Evolutionary conservation across 352 stramenopile genomes (phyloP), one percentile per base, ranked within the genome.

Genomic region (Phytophthora uliginosa): DNA sequence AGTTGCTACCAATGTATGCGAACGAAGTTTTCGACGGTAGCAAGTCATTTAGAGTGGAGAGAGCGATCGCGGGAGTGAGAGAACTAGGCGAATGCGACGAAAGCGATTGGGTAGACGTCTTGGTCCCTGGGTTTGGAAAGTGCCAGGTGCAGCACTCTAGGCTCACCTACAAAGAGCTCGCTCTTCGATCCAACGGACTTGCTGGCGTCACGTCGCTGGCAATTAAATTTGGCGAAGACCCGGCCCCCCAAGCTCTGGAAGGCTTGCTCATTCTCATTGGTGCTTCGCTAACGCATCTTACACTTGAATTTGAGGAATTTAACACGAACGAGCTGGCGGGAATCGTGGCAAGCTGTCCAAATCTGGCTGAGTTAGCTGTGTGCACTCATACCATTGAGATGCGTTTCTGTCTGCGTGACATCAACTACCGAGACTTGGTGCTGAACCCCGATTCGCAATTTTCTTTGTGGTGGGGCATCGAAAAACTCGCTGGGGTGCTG

Each of bases 321-420:
- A 51, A 68, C 54, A 59, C 66, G 3, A 31, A 33, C 8, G 53
- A 77, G 2, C 42, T 77, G 26, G 59, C 70, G 58, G 59, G 55
- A 15, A 77, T 77, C 38, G 71, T 77, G 2, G 65, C 65, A 22
- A 71, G 48, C 26, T 77, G 71, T 28, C 71, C 71, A 0, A 74
- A 77, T 3, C 33, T 77, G 7, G 10, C 67, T 15, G 65, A 77
- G 22, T 33, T 77, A 36, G 71, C 71, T 12, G 66, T 77, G 20
- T 68, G 59, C 17, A 74, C 71, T 8, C 55, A 63, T 31, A 57
- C 40, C n/a, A 63, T 71, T 17, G 71, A 77, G 33, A 56, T 74
- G 33, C 59, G 65, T 3, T 74, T 74, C 12, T 65, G 47, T 57
- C 59, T 77, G 31, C 65, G 47, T 2, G 58, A 74, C 48, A 52